phyloP scores from a whole-genome alignment of 768 basidiomycete genomes.

The Tricholoma hemisulphureum region DNA sequence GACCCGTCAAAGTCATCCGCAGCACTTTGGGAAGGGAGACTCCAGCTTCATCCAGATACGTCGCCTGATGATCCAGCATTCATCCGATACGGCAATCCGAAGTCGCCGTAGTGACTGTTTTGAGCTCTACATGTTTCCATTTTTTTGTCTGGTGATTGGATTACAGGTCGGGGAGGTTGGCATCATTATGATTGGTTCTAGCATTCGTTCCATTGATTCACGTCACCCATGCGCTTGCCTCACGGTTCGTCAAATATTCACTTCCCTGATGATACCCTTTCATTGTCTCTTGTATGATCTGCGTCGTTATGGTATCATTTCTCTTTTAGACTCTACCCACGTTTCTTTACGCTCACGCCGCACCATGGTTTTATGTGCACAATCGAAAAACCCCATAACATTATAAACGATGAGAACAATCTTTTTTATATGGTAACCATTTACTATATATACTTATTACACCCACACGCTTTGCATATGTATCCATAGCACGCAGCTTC shows the following conservation, averaged over 20 bases:
- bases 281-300: not conserved
- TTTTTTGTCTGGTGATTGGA: not conserved
- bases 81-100: slow-evolving; percentile 25
- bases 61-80: slow-evolving; percentile 58
- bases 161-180: not conserved
- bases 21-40: slow-evolving; percentile 79
- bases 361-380: not conserved
- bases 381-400: not conserved
- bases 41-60: slow-evolving; percentile 88
- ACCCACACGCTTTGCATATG: not conserved
- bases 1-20: slow-evolving; percentile 82
- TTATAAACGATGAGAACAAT: not conserved
- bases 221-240: not conserved
- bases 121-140: not conserved
- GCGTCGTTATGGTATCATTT: not conserved
- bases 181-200: not conserved
- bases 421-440: not conserved
- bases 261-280: not conserved
- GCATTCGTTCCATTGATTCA: not conserved
- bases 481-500: not conserved
- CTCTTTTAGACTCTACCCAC: not conserved
- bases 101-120: not conserved
- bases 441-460: not conserved
- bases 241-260: not conserved
- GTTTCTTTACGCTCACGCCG: not conserved